These are phyloP conservation scores for Vicia villosa DNA, from an alignment of 306 rosid species.

Conservation along the genomic window DNA sequence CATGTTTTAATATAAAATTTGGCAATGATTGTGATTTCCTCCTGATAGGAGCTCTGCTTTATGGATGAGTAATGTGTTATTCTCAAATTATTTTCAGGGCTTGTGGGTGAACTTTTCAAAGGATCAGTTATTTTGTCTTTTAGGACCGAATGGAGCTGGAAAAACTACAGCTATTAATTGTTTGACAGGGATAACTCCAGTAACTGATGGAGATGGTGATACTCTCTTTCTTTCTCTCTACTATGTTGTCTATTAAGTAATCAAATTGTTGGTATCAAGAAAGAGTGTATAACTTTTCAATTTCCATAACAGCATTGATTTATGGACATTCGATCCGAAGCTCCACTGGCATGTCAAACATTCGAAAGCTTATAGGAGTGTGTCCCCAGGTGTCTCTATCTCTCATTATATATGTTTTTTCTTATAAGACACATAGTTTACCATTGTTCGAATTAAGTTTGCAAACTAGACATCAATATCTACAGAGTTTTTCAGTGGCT, in stretches of 20 bases:
- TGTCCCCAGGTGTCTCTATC: slow-evolving; percentile 86
- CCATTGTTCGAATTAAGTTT: background rate
- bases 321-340: slow-evolving; percentile 73
- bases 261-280: slow-evolving; percentile 22
- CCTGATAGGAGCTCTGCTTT: background rate
- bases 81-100: slow-evolving; percentile 62
- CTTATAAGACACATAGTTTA: slow-evolving; percentile 14
- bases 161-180: slow-evolving; percentile 88
- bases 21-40: slow-evolving; percentile 9
- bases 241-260: slow-evolving; percentile 9
- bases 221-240: slow-evolving; percentile 16
- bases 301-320: slow-evolving; percentile 61
- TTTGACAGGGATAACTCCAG: slow-evolving; percentile 86
- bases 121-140: slow-evolving; percentile 88
- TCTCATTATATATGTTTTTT: slow-evolving; percentile 21
- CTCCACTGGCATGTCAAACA: slow-evolving; percentile 75
- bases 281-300: slow-evolving; percentile 25
- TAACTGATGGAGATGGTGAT: slow-evolving; percentile 85
- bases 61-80: slow-evolving; percentile 24
- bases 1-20: slow-evolving; percentile 1
- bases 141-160: slow-evolving; percentile 97
- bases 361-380: slow-evolving; percentile 75
- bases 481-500: background rate
- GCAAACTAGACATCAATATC: background rate
- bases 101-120: slow-evolving; percentile 79